Evolutionary conservation across 495 filamentous ascomycete species (phyloP).

Genomic region (Echria macrotheca): DNA sequence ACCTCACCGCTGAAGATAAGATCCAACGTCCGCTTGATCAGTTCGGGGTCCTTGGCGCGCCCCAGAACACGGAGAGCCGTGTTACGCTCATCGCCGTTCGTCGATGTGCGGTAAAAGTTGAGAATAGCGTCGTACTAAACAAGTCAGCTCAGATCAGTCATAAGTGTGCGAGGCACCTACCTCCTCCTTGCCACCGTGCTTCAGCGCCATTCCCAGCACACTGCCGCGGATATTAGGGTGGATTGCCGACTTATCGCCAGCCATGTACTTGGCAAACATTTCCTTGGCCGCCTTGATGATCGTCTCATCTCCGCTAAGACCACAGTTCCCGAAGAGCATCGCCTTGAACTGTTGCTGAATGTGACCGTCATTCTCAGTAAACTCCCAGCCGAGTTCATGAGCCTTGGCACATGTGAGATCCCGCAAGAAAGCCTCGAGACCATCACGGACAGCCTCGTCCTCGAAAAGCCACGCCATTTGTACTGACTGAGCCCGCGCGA

Average conservation of each 20-base stretch:
- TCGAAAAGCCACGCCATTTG: slow-evolving; percentile 88
- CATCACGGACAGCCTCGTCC: slow-evolving; percentile 62
- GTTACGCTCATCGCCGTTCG: slow-evolving; percentile 88
- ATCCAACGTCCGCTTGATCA: slow-evolving; percentile 74
- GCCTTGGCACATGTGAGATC: slow-evolving; percentile 69
- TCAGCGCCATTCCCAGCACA: slow-evolving; percentile 66
- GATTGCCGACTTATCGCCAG: slow-evolving; percentile 62
- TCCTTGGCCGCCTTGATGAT: slow-evolving; percentile 60
- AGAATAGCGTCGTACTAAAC: slow-evolving; percentile 68
- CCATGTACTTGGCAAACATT: slow-evolving; percentile 66
- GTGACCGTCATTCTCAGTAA: slow-evolving; percentile 76
- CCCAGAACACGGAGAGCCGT: slow-evolving; percentile 87
- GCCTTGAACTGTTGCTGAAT: slow-evolving; percentile 82
- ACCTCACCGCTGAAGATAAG: slow-evolving; percentile 76
- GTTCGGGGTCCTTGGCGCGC: slow-evolving; percentile 65
- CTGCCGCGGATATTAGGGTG: slow-evolving; percentile 67
- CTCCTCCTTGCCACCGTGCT: slow-evolving; percentile 67
- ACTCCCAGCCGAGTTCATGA: slow-evolving; percentile 82
- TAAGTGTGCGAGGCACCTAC: no score
- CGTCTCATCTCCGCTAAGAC: slow-evolving; percentile 57
- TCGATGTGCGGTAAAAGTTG: slow-evolving; percentile 78
- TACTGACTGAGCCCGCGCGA: slow-evolving; percentile 65
- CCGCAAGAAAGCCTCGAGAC: slow-evolving; percentile 75
- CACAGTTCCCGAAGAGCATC: slow-evolving; percentile 62
- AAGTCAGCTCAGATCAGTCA: no score